Conservation (phyloP, 2,329 filamentous ascomycete species). For the Cladosporium halotolerans region DNA sequence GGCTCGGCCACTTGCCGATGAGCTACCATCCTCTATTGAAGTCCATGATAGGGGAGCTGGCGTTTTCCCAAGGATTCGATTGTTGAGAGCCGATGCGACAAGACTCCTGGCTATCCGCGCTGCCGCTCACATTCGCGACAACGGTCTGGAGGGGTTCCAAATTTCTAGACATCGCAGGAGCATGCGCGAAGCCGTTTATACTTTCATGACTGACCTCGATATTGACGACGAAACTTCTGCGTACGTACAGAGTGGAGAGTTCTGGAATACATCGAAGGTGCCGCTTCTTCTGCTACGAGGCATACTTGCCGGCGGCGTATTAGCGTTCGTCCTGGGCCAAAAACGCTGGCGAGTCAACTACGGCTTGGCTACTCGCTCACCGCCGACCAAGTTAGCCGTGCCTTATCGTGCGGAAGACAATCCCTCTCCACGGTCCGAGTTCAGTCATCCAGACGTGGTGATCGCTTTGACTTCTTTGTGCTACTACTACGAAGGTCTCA, state of each 20-base stretch:
- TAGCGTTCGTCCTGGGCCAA: conserved; percentile 53
- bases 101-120: conserved; percentile 26
- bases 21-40: conserved; percentile 17
- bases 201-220: conserved; percentile 16
- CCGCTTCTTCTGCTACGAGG: conserved; percentile 55
- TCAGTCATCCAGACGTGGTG: conserved; percentile 60
- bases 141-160: conserved; percentile 19
- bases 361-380: conserved; percentile 42
- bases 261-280: conserved; percentile 23
- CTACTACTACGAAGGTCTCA: conserved; percentile 60
- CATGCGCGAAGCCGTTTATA: conserved; percentile 13
- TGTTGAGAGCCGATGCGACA: conserved; percentile 41
- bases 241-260: conserved; percentile 13
- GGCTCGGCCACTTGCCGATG: neutral
- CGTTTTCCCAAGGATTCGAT: conserved; percentile 51
- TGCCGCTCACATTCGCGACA: conserved; percentile 29
- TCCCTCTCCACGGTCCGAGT: conserved; percentile 58
- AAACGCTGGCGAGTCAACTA: conserved; percentile 64
- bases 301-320: conserved; percentile 53
- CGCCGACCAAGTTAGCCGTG: conserved; percentile 50
- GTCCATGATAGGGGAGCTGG: conserved; percentile 9
- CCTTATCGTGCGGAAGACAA: conserved; percentile 62
- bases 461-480: conserved; percentile 60
- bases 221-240: conserved; percentile 6
- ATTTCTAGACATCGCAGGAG: conserved; percentile 12